Evolutionary conservation across 345 rosid species (phyloP), one percentile per base, ranked within the genome.

Genomic region (Zanthoxylum bungeanum): DNA sequence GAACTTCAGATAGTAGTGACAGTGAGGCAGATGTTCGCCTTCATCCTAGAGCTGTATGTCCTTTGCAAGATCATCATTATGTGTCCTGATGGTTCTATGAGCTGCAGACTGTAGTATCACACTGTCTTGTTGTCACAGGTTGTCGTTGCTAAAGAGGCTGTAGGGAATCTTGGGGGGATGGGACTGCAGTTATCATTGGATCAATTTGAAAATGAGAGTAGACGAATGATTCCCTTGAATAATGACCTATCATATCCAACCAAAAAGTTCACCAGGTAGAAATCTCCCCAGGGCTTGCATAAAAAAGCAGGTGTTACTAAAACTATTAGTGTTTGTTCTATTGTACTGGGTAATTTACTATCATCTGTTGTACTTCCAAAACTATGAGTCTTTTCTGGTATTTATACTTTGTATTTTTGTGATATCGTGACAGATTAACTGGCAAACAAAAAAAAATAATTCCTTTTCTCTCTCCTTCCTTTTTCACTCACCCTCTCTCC

Each of bases 131-230:
- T 75, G 17, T 63, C 72, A 53, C 70, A 95, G 99, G 99, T 95
- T 81, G 99, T 95, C 53, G 99, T 95, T 75, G 98, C 98, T 51
- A 95, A 91, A 78, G 99, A 95, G 89, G 82, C 91, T 24, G 87
- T 92, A 14, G 99, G 99, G 33, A 92, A 85, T 77, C 84, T 92
- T 14, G 98, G 99, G 33, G 99, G 99, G 74, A 84, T 95, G 98
- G 93, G 92, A 69, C 87, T 98, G 77, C 99, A 91, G 83, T 84
- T 95, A 80, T 91, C 98, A n/a, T 76, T 95, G 85, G 98, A 95
- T 80, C 98, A 91, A 77, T 95, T 95, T 79, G 97, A 95, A 82
- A 95, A 95, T 76, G 99, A 95, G 84, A 95, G 99, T 79, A 89
- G 98, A 82, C 79, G 98, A 64, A 95, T 92, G 96, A 78, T 95